Evolutionary conservation across 2,329 filamentous ascomycete species (phyloP), one percentile per base, ranked within the genome.

Genomic region (Macrophomina phaseolina): DNA sequence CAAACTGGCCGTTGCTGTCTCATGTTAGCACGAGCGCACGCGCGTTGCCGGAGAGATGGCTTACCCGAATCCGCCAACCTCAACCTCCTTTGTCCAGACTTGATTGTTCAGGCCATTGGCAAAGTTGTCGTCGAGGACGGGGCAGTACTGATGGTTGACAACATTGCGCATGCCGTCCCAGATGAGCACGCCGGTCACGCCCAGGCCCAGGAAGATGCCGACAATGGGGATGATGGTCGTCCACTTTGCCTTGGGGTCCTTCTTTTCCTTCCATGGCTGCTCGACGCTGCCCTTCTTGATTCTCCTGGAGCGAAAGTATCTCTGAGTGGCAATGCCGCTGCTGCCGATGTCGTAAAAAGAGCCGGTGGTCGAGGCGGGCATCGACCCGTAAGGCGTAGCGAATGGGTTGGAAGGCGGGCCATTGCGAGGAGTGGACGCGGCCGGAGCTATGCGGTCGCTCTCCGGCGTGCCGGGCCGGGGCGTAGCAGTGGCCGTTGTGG

Each of bases 161-260:
- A 95, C 91, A 66, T 87, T 89, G 60, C 81, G 80, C 46, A 94
- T 76, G 4, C 92, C 92, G 70, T 94, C 90, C 84, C 89, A 95
- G 56, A 95, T 82, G 52, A 95, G 79, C 72, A 94, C 87, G 1
- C 84, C 91, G 0, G 90, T 87, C 48, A 94, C 80, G 2, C 77
- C 86, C 42, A 94, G 76, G 14, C 92, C 92, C 14, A 93, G 68
- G 3, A 89, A 56, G 60, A 95, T 86, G 55, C 91, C 92, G 30
- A 92, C 76, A 49, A 93, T 75, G 2, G 92, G 92, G 67, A 96
- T 85, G 69, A 94, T 93, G 2, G 90, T 93, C 8, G 92, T 89
- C 92, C 92, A 95, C 81, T 93, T 95, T 83, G 94, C 91, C 76
- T 89, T 90, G 12, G 90, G 89, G 70, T 94, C 90, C 67, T 83